Evolutionary conservation across 257 asterid species (phyloP), one percentile per base, ranked within the genome.

Genomic region (Vinca minor): DNA sequence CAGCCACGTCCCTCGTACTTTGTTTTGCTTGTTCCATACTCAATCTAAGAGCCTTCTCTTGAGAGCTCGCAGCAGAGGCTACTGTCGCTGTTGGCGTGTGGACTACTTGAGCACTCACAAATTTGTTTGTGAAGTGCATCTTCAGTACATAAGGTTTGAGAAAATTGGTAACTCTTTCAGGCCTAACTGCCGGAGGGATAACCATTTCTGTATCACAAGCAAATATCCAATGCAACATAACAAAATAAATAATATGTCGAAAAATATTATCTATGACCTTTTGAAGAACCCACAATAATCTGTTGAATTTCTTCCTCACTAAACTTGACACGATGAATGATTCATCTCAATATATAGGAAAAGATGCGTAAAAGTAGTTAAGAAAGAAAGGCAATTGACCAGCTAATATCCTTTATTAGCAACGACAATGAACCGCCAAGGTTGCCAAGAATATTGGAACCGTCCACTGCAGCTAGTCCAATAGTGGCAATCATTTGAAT

Each of bases 51-150:
- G 80, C 80, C 84, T 88, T 88, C 82, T 91, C 98, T 66, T 91
- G 96, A n/a, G 98, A 65, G 74, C 98, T 91, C 41, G 98, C 98
- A 31, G 96, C 73, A 64, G 92, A 82, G 61, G 96, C 95, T 26
- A 88, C 95, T 12, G 94, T 91, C 44, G 98, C 92, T 13, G 98
- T 81, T 5, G 96, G 98, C 9, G 88, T 77, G 81, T 91, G 96
- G 64, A 91, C 54, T 50, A 91, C 98, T 83, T 91, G 98, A 38
- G 95, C 94, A 45, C 76, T 71, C 38, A 88, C 96, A 20, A 47
- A 91, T 72, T 86, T 80, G 74, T 91, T 91, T 2, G 95, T 83
- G 77, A 91, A 86, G 73, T 88, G 96, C 92, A 91, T 91, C 72
- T 82, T 76, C 47, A 91, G 76, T 57, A 91, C 76, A 38, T 91